A percentile compares a stretch with the other conserved stretches of the same genome.
These are phyloP conservation scores for Hypoxylon subgilvum DNA, from an alignment of 495 filamentous ascomycete species.

Conservation along the genomic window DNA sequence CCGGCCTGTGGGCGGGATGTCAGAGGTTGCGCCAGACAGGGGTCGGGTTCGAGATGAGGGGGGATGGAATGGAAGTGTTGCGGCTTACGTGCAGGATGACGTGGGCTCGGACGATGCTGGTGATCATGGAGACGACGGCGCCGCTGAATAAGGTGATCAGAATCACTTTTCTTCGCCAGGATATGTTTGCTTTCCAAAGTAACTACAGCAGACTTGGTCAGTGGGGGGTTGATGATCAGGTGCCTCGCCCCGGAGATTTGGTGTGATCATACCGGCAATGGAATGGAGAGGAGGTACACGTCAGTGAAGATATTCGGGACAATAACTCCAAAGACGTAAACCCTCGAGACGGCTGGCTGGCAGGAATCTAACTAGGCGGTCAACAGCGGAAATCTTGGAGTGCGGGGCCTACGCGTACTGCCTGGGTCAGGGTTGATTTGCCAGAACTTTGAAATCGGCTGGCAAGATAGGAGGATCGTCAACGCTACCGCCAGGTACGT, in stretches of 20 bases:
- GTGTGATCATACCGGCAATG: conserved; percentile 51
- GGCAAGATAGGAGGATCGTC: conserved; percentile 62
- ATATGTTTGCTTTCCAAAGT: conserved; percentile 56
- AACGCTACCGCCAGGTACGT: conserved; percentile 62
- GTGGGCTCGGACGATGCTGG: conserved; percentile 55
- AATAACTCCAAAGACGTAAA: conserved; percentile 54
- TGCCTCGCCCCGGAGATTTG: background rate
- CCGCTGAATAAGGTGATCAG: conserved; percentile 57
- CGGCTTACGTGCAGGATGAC: conserved; percentile 55
- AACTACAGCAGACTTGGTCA: conserved; percentile 9
- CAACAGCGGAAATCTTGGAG: conserved; percentile 41
- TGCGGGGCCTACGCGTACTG: conserved; percentile 36
- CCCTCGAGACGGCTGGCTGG: conserved; percentile 39
- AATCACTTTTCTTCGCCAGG: conserved; percentile 50
- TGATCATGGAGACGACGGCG: conserved; percentile 57
- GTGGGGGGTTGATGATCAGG: background rate
- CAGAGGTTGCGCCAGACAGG: background rate
- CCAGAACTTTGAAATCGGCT: conserved; percentile 59
- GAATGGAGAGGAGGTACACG: conserved; percentile 59
- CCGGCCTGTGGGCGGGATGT: conserved; percentile 40
- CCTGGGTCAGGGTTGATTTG: conserved; percentile 65
- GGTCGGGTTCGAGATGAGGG: background rate
- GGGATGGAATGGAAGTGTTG: background rate
- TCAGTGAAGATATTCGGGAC: conserved; percentile 58
- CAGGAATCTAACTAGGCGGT: conserved; percentile 45